A percentile compares a stretch with the other conserved stretches of the same genome.
Conservation (phyloP, 352 stramenopile species). For the Phytophthora citricola region DNA sequence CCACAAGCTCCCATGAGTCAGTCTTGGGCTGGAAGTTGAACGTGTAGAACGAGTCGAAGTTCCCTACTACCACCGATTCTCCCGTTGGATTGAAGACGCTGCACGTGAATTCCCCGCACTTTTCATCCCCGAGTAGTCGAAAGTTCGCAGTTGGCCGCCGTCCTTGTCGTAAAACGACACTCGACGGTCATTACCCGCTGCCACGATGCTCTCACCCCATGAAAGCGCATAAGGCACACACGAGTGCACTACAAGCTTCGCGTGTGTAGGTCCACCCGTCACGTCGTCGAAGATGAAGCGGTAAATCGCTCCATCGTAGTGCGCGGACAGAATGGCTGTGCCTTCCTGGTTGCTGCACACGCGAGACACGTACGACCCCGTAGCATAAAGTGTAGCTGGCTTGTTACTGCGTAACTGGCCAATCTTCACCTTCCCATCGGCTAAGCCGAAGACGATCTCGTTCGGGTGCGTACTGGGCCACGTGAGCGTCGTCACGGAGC, state of each 20-base stretch:
- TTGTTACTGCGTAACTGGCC: slow-evolving; percentile 95
- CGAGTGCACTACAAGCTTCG: slow-evolving; percentile 89
- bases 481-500: slow-evolving; percentile 87
- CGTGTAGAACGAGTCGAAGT: slow-evolving; percentile 94
- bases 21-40: slow-evolving; percentile 89
- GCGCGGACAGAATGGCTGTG: slow-evolving; percentile 88
- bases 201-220: slow-evolving; percentile 92
- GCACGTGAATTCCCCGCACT: slow-evolving; percentile 84
- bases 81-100: slow-evolving; percentile 91
- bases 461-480: slow-evolving; percentile 93
- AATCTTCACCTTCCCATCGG: slow-evolving; percentile 94
- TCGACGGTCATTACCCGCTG: slow-evolving; percentile 91
- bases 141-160: slow-evolving; percentile 82
- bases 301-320: slow-evolving; percentile 94
- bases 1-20: slow-evolving; percentile 85
- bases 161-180: slow-evolving; percentile 94
- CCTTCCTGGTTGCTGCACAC: slow-evolving; percentile 91
- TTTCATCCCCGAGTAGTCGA: slow-evolving; percentile 91
- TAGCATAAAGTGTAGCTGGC: slow-evolving; percentile 87
- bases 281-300: slow-evolving; percentile 93
- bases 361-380: slow-evolving; percentile 82
- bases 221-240: slow-evolving; percentile 91
- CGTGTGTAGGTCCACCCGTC: slow-evolving; percentile 76
- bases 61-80: slow-evolving; percentile 92
- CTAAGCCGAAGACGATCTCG: slow-evolving; percentile 94